Base-by-base conservation (phyloP, 2,329 filamentous ascomycete species). In the Aspergillus sp. region DNA sequence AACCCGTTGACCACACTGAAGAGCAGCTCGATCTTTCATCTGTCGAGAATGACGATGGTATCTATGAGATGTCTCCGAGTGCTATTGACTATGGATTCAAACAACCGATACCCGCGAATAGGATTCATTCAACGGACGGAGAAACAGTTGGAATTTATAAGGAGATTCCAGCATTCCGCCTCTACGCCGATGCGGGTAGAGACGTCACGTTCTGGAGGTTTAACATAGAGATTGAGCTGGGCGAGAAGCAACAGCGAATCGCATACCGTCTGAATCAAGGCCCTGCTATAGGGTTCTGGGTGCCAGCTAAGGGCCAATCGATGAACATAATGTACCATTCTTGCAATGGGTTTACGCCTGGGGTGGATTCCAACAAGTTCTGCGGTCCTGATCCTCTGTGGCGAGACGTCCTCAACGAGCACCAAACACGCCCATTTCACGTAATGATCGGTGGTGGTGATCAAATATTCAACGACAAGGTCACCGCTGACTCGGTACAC, bases 291-390 rank as follows among this genome's bases (percentile, higher is more conserved):
- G 91, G 89, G 1, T 99, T 99, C 73, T 99, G 95, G 93, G 91
- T 99, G 0, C 95, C 96, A 5, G 89, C 89, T 33, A 84, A 82
- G 50, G 89, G 86, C 15, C 83, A 96, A 72, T 85, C 89, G 2
- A 99, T 99, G 95, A 97, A 98, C 77, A 90, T 97, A 72, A 96
- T 98, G 92, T 99, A 97, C 77, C 86, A 98, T 78, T 96, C 90
- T 72, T 96, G 95, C 79, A 99, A 99, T 72, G 95, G 96, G 2
- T 99, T 99, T 79, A 93, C 91, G 66, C 74, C 89, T 51, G 89
- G 85, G 56, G 89, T 90, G 22, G 87, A 96, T 61, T 79, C 91
- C 0, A 83, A 96, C 70, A 82, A 87, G 46, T 89, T 97, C 71
- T 95, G 89, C 69, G 95, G 95, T 0, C 95, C 96, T 0, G 95